These are phyloP conservation scores for Globisporangium iwayamae DNA, from an alignment of 352 stramenopile species.

Conservation along the genomic window DNA sequence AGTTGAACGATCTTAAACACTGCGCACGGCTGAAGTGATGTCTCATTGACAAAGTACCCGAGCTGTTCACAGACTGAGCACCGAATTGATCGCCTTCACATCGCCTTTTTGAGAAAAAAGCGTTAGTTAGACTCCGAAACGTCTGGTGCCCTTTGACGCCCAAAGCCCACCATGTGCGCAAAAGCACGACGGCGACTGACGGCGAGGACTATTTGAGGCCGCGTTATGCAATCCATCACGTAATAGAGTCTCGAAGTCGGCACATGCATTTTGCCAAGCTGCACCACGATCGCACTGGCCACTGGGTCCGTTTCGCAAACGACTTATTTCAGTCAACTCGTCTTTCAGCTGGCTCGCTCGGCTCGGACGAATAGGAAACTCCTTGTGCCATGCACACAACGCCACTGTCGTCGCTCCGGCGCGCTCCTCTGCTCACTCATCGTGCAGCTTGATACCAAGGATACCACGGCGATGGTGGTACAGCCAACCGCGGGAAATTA, in stretches of 20 bases:
- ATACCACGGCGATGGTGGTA: not conserved
- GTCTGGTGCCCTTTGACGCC: not conserved
- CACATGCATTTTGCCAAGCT: not conserved
- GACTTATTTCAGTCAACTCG: conserved; percentile 1
- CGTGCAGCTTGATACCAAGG: not conserved
- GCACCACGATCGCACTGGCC: not conserved
- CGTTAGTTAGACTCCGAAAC: not conserved
- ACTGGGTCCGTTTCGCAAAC: conserved; percentile 1
- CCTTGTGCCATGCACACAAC: not conserved
- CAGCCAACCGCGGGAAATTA: not conserved
- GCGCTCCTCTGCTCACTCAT: not conserved
- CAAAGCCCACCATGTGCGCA: not conserved
- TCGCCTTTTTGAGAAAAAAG: not conserved
- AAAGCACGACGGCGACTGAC: not conserved
- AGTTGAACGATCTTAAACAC: not conserved
- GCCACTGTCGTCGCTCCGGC: not conserved
- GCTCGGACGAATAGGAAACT: not conserved
- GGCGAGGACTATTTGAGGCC: not conserved
- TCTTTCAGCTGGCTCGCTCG: not conserved
- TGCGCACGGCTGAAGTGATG: not conserved
- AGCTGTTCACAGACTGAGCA: not conserved
- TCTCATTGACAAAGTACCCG: not conserved
- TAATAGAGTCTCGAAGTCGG: not conserved
- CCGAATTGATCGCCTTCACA: not conserved
- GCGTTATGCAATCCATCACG: not conserved